phyloP scores from a whole-genome alignment of 495 filamentous ascomycete species.

The Penicillium cataractarum region DNA sequence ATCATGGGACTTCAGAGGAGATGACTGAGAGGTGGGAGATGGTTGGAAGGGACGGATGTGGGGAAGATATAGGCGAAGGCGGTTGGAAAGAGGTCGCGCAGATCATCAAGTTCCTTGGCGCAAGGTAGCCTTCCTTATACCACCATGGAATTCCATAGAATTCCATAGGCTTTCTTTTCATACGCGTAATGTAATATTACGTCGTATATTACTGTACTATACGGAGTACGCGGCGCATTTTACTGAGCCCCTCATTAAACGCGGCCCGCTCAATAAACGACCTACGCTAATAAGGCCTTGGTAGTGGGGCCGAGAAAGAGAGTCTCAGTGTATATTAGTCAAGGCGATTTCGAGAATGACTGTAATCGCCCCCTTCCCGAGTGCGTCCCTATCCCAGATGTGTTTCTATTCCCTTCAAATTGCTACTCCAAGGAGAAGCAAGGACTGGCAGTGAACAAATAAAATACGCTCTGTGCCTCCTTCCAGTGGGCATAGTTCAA shows the following conservation, averaged over 20 bases:
- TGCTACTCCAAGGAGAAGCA: no score
- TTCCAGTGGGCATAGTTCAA: no score
- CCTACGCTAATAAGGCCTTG: neutral
- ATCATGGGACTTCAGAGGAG: no score
- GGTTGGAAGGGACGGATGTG: no score
- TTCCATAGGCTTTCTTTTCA: conserved; percentile 2
- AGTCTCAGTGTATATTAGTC: neutral
- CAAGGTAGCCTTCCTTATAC: neutral
- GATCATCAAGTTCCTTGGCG: neutral
- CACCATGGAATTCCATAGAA: conserved; percentile 8
- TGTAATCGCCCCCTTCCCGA: neutral
- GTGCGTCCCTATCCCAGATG: neutral
- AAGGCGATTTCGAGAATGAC: conserved; percentile 7
- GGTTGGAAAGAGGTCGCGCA: no score
- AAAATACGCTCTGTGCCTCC: no score
- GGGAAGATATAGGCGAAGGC: no score
- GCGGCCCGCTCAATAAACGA: no score
- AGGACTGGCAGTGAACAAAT: no score
- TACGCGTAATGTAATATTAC: conserved; percentile 12
- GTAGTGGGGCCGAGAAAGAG: neutral
- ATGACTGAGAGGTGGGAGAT: no score
- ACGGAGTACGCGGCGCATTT: conserved; percentile 3
- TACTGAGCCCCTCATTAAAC: no score
- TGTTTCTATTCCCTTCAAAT: neutral
- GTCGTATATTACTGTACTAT: conserved; percentile 2